Conservation (phyloP, 164 flowering plant genomes). For the Houttuynia cordata region DNA sequence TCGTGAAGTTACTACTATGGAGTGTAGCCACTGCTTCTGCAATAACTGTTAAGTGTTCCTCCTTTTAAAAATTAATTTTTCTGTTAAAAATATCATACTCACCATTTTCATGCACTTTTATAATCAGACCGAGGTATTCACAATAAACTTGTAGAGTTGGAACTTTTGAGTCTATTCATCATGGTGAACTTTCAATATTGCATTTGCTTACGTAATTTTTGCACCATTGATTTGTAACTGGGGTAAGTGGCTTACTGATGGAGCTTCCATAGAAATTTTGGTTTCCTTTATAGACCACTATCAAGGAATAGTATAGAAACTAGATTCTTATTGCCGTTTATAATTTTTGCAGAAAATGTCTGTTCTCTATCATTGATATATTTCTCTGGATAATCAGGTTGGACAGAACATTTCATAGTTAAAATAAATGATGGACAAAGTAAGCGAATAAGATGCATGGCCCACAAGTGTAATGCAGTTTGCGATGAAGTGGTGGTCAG, state of each 20-base stretch:
- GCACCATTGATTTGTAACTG: too few species aligned
- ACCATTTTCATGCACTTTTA: neutral
- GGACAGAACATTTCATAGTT: conserved; percentile 71
- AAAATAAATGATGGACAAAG: conserved; percentile 87
- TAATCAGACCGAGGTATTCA: neutral
- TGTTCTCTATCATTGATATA: neutral
- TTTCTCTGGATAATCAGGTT: conserved; percentile 23
- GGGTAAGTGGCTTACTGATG: too few species aligned
- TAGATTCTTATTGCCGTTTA: neutral
- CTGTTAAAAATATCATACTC: neutral
- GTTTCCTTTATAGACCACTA: too few species aligned
- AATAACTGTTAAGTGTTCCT: conserved; percentile 14
- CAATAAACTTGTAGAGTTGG: neutral
- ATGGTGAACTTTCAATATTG: too few species aligned
- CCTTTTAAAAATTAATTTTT: neutral
- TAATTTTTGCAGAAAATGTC: neutral
- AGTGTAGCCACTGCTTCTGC: conserved; percentile 82
- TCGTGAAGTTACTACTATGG: conserved; percentile 47
- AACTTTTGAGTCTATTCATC: too few species aligned
- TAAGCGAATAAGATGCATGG: conserved; percentile 80
- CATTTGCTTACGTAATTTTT: too few species aligned
- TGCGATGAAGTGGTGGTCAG: conserved; percentile 75
- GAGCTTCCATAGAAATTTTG: too few species aligned
- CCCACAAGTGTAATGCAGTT: conserved; percentile 68
- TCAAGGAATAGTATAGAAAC: too few species aligned